These are phyloP conservation scores for Malassezia brasiliensis DNA, from an alignment of 1,284 basidiomycete genomes.

Conservation along the genomic window DNA sequence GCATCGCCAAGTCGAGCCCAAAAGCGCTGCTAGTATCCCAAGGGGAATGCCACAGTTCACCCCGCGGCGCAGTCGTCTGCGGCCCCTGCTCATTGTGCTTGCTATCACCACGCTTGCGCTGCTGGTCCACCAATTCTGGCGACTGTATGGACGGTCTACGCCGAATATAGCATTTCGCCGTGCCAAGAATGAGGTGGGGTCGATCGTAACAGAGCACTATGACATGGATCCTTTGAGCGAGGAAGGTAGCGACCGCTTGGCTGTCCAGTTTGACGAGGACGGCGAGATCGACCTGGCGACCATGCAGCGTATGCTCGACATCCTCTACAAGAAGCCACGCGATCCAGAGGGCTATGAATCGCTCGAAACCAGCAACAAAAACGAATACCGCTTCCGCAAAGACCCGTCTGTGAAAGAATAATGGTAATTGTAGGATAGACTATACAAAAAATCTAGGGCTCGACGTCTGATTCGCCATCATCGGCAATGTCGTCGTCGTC, in stretches of 20 bases:
- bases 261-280: slow-evolving; percentile 32
- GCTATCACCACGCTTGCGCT: slow-evolving; percentile 7
- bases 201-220: neutral
- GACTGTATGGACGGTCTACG: neutral
- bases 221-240: neutral
- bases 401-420: neutral
- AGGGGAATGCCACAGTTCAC: too few species aligned
- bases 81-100: slow-evolving; percentile 5
- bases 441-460: slow-evolving; percentile 3
- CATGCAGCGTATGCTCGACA: slow-evolving; percentile 34
- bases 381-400: slow-evolving; percentile 16
- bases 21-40: neutral
- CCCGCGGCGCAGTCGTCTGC: neutral
- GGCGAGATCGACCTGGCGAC: slow-evolving; percentile 35
- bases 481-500: slow-evolving; percentile 14
- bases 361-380: neutral
- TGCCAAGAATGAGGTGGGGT: neutral
- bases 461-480: slow-evolving; percentile 9
- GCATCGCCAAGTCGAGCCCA: slow-evolving; percentile 4
- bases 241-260: neutral
- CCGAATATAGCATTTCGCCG: neutral
- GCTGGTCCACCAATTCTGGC: slow-evolving; percentile 6
- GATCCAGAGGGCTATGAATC: slow-evolving; percentile 11
- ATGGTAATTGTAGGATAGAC: neutral
- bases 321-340: slow-evolving; percentile 22